Conservation (phyloP, 352 stramenopile genomes). For the Bremia lactucae region DNA sequence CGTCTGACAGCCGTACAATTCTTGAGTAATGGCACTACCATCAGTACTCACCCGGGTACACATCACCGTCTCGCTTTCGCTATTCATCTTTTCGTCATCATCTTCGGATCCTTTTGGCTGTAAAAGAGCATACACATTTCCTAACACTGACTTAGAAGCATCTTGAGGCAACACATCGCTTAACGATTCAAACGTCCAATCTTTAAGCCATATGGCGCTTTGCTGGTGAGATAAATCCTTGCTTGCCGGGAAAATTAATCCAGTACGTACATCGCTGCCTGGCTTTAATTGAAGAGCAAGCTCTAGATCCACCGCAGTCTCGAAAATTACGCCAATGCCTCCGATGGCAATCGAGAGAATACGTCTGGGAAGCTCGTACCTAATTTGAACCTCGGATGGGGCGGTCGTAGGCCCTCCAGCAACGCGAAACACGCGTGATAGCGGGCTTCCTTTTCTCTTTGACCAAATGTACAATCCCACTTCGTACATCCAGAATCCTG, state of each 20-base stretch:
- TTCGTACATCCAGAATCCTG: constrained; percentile 23
- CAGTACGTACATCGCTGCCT: constrained; percentile 22
- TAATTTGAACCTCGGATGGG: constrained; percentile 23
- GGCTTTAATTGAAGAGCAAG: constrained; percentile 30
- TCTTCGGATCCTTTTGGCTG: constrained; percentile 9
- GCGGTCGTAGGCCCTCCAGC: constrained; percentile 8
- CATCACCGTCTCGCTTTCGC: constrained; percentile 18
- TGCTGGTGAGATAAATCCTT: constrained; percentile 3
- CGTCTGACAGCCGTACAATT: constrained; percentile 72
- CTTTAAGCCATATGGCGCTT: constrained; percentile 13
- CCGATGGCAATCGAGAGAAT: constrained; percentile 34
- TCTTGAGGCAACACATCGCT: constrained; percentile 5
- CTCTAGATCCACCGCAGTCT: constrained; percentile 45
- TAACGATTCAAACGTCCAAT: constrained; percentile 27
- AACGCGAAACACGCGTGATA: constrained; percentile 28
- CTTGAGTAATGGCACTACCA: constrained; percentile 69
- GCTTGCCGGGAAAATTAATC: constrained; percentile 32
- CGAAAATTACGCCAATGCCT: constrained; percentile 28
- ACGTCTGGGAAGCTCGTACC: constrained; percentile 32
- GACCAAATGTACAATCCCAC: constrained; percentile 35
- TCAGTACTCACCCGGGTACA: constrained; percentile 69
- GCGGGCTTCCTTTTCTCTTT: constrained; percentile 24
- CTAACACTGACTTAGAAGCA: constrained; percentile 19
- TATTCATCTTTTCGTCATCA: constrained; percentile 4
- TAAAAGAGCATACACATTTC: constrained; percentile 30